Conservation (phyloP, 139 green algal species). For the Yamagishiella unicocca region DNA sequence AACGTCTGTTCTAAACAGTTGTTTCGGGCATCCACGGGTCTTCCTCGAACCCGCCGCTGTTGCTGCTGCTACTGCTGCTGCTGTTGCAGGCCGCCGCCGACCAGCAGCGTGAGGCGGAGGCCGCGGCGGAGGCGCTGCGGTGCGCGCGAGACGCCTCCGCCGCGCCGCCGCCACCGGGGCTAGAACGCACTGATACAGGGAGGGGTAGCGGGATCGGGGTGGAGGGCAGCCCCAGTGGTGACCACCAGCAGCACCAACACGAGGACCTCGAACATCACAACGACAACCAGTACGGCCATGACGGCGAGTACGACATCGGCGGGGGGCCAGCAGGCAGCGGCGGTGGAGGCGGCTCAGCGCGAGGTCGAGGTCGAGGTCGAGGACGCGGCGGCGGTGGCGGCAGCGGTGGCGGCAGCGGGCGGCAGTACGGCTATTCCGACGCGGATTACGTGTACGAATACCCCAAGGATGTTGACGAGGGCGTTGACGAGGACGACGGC, state of each 20-base stretch:
- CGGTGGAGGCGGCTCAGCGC: not conserved
- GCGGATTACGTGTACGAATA: slow-evolving; percentile 2
- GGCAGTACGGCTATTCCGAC: not conserved
- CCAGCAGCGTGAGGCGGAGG: not conserved
- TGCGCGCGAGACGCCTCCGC: not conserved
- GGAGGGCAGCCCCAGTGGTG: not conserved
- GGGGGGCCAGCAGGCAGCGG: not conserved
- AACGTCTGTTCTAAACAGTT: too few relatives aligned
- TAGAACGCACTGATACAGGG: too few relatives aligned
- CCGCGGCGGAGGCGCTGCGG: not conserved
- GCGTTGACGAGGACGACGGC: not conserved
- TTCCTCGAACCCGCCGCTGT: too few relatives aligned
- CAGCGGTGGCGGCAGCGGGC: not conserved
- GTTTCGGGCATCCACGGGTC: too few relatives aligned
- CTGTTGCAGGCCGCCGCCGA: too few relatives aligned
- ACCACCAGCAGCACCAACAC: not conserved
- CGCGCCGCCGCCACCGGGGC: not conserved
- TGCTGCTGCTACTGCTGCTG: too few relatives aligned
- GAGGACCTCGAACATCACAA: not conserved
- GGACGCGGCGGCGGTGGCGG: not conserved
- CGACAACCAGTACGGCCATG: too few relatives aligned
- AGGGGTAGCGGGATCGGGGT: not conserved
- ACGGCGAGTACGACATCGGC: not conserved
- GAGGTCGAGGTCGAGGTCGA: not conserved
- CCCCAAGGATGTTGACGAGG: not conserved